phyloP scores from a whole-genome alignment of 2,329 filamentous ascomycete genomes.

The Bipolaris oryzae region DNA sequence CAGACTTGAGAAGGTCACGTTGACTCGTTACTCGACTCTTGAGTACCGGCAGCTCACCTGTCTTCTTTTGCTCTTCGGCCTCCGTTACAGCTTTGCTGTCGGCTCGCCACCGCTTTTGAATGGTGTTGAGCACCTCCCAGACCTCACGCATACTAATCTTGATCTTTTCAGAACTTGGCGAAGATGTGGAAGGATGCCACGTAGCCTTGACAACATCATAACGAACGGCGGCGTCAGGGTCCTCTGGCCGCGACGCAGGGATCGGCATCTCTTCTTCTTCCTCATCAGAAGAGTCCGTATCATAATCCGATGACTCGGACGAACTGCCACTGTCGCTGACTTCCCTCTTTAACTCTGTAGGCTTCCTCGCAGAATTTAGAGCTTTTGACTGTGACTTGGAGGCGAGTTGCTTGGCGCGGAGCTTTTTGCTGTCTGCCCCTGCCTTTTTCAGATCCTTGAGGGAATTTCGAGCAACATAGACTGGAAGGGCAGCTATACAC shows the following conservation, averaged over 20 bases:
- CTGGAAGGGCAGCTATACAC: conserved; percentile 48
- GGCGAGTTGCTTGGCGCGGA: conserved; percentile 42
- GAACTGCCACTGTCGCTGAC: conserved; percentile 53
- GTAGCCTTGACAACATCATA: conserved; percentile 67
- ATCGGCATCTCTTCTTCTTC: conserved; percentile 62
- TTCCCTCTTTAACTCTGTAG: conserved; percentile 34
- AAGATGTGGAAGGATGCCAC: conserved; percentile 62
- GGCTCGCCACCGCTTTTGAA: conserved; percentile 67
- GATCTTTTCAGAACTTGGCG: conserved; percentile 58
- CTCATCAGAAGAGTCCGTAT: conserved; percentile 60
- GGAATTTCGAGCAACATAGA: conserved; percentile 53
- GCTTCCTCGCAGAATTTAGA: conserved; percentile 23
- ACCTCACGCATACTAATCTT: conserved; percentile 61
- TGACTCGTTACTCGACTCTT: conserved; percentile 64
- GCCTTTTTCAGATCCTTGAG: conserved; percentile 54
- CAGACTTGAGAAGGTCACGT: conserved; percentile 62
- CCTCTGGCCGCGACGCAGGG: conserved; percentile 58
- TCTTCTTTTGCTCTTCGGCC: conserved; percentile 63
- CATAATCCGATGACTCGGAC: conserved; percentile 56
- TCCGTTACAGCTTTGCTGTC: conserved; percentile 62
- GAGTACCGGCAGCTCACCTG: conserved; percentile 59
- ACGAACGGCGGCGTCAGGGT: conserved; percentile 58
- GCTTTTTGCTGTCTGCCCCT: conserved; percentile 50
- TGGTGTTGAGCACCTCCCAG: conserved; percentile 64
- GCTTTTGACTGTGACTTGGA: conserved; percentile 32